A percentile compares a stretch with the other conserved stretches of the same genome.
Evolutionary conservation across 192 early-diverging fungal species (phyloP).

Genomic region (Diversispora epigaea): DNA sequence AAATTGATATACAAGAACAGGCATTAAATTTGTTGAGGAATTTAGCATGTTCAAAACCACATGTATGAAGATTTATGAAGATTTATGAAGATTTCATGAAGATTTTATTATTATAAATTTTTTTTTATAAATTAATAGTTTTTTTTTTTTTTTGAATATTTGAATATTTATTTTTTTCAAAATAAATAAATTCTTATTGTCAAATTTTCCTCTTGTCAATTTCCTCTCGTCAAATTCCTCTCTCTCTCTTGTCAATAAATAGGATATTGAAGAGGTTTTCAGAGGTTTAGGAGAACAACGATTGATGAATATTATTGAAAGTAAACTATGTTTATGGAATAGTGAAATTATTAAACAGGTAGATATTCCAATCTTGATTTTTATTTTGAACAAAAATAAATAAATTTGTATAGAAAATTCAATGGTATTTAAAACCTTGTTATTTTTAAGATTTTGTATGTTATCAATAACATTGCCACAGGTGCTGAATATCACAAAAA

Average conservation of each 20-base stretch:
- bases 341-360: conserved; percentile 38
- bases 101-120: not conserved
- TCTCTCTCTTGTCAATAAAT: not conserved
- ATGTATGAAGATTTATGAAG: conserved; percentile 37
- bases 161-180: too few species aligned
- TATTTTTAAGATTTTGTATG: conserved; percentile 56
- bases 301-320: conserved; percentile 64
- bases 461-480: conserved; percentile 70
- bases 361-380: conserved; percentile 2
- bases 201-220: too few species aligned
- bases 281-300: conserved; percentile 62
- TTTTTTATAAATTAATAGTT: not conserved
- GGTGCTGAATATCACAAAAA: conserved; percentile 64
- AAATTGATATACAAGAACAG: conserved; percentile 71
- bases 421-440: conserved; percentile 4
- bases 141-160: not conserved
- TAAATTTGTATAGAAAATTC: conserved; percentile 19
- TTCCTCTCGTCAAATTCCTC: too few species aligned
- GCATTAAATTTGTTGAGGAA: conserved; percentile 74
- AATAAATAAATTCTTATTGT: too few species aligned
- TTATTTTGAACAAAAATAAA: not conserved
- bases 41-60: conserved; percentile 54
- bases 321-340: conserved; percentile 51
- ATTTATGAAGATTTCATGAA: conserved; percentile 13
- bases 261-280: conserved; percentile 71